Evolutionary conservation across 768 basidiomycete species (phyloP).

Genomic region (Macrolepiota fuliginosa): DNA sequence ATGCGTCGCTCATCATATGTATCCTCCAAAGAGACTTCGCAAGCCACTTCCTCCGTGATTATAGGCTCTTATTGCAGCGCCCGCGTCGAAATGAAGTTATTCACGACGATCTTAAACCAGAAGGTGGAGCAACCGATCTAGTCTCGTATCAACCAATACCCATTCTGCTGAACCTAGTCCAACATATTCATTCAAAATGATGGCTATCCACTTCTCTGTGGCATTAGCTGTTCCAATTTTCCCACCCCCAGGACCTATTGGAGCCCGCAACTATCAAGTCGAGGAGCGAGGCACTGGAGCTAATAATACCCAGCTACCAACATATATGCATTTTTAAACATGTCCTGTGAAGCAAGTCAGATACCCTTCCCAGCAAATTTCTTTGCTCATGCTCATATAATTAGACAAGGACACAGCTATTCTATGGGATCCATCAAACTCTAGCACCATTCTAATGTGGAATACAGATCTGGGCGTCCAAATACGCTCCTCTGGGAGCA

Average conservation of each 20-base stretch:
- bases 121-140: background rate
- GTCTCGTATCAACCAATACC: background rate
- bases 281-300: slow-evolving; percentile 6
- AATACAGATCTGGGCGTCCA: too few species aligned
- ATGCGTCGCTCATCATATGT: background rate
- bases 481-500: too few species aligned
- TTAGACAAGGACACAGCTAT: too few species aligned
- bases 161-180: background rate
- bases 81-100: background rate
- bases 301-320: slow-evolving; percentile 16
- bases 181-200: slow-evolving; percentile 18
- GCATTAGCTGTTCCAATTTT: slow-evolving; percentile 20
- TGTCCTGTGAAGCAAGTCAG: background rate
- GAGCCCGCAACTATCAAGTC: slow-evolving; percentile 15
- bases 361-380: too few species aligned
- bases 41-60: background rate
- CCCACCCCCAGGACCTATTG: slow-evolving; percentile 14
- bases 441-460: too few species aligned
- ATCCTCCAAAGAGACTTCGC: background rate
- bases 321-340: slow-evolving; percentile 18
- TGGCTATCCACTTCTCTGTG: slow-evolving; percentile 15
- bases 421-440: background rate
- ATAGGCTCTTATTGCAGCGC: background rate
- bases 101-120: slow-evolving; percentile 20
- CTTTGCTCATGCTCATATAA: too few species aligned